phyloP scores from a whole-genome alignment of 2,329 filamentous ascomycete genomes.

The Apiospora pterosperma region DNA sequence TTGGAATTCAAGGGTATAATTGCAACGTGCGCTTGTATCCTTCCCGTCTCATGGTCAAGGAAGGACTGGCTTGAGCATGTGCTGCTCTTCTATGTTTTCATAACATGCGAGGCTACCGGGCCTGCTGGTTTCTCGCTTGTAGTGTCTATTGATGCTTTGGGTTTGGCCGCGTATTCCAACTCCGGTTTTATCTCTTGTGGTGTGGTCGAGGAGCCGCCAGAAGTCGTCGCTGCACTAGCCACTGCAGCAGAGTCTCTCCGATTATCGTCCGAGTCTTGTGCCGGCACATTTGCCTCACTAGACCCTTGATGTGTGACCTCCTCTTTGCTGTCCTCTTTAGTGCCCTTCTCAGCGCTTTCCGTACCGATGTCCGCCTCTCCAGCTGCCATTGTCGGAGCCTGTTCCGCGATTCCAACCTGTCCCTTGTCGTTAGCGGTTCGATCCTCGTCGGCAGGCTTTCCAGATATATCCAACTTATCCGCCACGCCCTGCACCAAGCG shows the following conservation, averaged over 20 bases:
- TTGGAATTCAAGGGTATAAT: background rate
- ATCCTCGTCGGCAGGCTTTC: constrained; percentile 2
- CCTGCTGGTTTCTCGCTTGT: background rate
- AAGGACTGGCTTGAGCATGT: background rate
- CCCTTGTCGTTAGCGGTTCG: background rate
- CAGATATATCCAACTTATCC: constrained; percentile 22
- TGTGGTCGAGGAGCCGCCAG: background rate
- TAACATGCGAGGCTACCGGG: background rate
- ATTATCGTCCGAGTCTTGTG: background rate
- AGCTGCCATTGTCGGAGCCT: background rate
- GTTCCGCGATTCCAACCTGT: background rate
- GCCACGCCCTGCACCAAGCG: constrained; percentile 29
- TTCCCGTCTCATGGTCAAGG: background rate
- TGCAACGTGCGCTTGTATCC: background rate
- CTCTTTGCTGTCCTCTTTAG: background rate
- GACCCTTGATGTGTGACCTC: background rate
- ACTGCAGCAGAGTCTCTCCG: background rate
- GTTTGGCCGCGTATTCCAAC: background rate
- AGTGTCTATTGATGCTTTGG: background rate
- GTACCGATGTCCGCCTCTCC: background rate
- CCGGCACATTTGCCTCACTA: background rate
- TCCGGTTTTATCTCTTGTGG: background rate
- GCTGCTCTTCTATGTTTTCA: background rate
- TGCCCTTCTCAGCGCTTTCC: background rate
- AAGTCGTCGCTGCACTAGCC: background rate